Base-by-base conservation (phyloP, 2,329 filamentous ascomycete genomes). In the Lasiodiplodia sp. region DNA sequence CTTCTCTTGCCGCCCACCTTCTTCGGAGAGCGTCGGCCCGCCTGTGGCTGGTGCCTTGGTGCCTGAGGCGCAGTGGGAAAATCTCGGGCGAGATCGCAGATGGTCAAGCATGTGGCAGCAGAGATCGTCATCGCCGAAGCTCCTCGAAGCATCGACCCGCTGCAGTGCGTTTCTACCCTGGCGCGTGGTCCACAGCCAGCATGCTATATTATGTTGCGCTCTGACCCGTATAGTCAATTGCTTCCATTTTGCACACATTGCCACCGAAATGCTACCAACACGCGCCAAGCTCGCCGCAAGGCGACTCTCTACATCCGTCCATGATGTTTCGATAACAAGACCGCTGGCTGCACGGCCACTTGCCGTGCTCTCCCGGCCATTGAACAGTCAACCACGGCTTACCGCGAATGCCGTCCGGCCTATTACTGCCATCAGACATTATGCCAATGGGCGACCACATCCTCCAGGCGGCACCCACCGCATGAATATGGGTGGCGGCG, bases 401-500 rank as follows among this genome's bases (percentile, higher is more conserved):
- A 63, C 79, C 64, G 76, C 76, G 12, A 65, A 56, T 6, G 44
- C 68, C 3, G 10, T 67, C 23, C 70, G 31, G 64, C 70, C 68
- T 52, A 62, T 77, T 11, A 73, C 79, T 49, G 73, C 81, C 16
- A 73, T 80, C 14, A 85, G 90, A 67, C 79, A 76, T 58, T 92
- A 92, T 80, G 86, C 90, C 69, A 90, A 74, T 73, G 77, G 78
- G 56, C 75, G 86, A 69, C 92, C 94, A 71, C 93, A 96, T 72
- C 94, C 94, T 1, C 94, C 95, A 0, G 95, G 95, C 63, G 94
- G 94, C 68, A 97, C 94, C 1, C 93, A 97, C 81, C 92, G 91
- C 72, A 98, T 98, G 94, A 90, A 98, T 77, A 82, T 98, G 78
- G 88, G 93, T 67, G 89, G 87, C 68, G 67, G 67, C 40, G 91